A percentile compares a stretch with the other conserved stretches of the same genome.
Evolutionary conservation across 164 flowering plant genomes (phyloP).

Genomic region (Tetrastigma voinierianum): DNA sequence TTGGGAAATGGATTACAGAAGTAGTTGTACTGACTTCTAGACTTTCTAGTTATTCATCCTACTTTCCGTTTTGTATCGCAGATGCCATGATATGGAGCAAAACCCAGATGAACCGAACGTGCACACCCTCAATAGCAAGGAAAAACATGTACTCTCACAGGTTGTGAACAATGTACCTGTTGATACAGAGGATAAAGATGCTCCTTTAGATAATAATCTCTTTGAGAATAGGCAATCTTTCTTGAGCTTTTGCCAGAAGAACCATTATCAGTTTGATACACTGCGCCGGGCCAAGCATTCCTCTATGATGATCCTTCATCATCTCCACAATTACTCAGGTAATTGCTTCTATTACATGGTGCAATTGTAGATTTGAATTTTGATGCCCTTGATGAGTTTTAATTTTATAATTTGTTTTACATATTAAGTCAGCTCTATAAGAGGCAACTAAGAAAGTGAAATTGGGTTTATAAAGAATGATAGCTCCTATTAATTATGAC

Average conservation of each 20-base stretch:
- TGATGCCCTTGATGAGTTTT: too few relatives aligned
- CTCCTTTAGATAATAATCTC: conserved; percentile 19
- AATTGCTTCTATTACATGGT: too few relatives aligned
- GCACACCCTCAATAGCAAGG: conserved; percentile 23
- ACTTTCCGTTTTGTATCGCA: conserved; percentile 13
- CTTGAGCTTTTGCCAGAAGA: conserved; percentile 43
- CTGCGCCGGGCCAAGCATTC: conserved; percentile 65
- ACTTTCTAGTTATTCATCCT: neutral
- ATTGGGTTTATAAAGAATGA: too few relatives aligned
- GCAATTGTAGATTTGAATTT: too few relatives aligned
- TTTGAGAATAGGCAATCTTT: conserved; percentile 37
- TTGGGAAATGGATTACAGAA: too few relatives aligned
- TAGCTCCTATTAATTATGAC: too few relatives aligned
- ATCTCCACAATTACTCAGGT: conserved; percentile 5
- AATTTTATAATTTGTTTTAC: too few relatives aligned
- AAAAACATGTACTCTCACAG: conserved; percentile 35
- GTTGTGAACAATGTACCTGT: conserved; percentile 27
- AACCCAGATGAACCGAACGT: conserved; percentile 3
- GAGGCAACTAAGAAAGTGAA: too few relatives aligned
- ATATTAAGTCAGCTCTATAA: too few relatives aligned
- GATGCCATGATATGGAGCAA: conserved; percentile 36
- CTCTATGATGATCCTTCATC: conserved; percentile 56
- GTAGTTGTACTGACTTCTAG: too few relatives aligned
- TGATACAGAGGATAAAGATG: conserved; percentile 43
- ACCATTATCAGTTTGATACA: conserved; percentile 50